Evolutionary conservation across 805 yeast genomes (phyloP).

Genomic region (Cyberlindnera xylosilytica): DNA sequence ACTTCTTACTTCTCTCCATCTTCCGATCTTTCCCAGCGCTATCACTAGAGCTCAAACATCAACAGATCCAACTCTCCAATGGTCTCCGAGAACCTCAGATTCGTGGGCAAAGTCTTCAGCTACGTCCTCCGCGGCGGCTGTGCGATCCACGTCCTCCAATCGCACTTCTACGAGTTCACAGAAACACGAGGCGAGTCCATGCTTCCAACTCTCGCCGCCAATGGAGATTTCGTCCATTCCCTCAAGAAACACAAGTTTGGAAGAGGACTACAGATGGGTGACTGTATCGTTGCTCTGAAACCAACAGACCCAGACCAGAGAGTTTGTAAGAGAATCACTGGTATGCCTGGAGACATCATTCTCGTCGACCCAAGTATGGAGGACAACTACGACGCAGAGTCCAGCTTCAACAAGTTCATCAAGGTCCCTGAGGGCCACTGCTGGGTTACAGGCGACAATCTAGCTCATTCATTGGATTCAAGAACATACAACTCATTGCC

Average conservation of each 20-base stretch:
- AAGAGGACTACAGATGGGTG: constrained; percentile 70
- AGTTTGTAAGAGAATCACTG: constrained; percentile 91
- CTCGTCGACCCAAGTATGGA: constrained; percentile 71
- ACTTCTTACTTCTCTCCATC: no score
- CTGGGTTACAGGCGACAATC: constrained; percentile 96
- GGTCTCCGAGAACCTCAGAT: constrained; percentile 18
- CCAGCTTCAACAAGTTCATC: constrained; percentile 47
- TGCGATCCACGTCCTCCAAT: constrained; percentile 61
- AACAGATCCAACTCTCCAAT: neutral
- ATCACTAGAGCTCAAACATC: no score
- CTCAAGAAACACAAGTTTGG: constrained; percentile 65
- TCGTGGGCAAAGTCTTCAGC: constrained; percentile 24
- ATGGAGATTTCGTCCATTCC: constrained; percentile 77
- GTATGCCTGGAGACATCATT: constrained; percentile 92
- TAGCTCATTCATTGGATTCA: constrained; percentile 84
- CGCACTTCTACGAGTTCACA: constrained; percentile 67
- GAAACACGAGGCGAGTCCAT: constrained; percentile 91
- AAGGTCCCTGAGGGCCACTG: constrained; percentile 91
- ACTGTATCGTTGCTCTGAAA: constrained; percentile 80
- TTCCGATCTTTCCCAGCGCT: no score
- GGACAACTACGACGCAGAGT: constrained; percentile 19
- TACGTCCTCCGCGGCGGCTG: constrained; percentile 51
- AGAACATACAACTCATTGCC: constrained; percentile 89
- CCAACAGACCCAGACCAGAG: constrained; percentile 85
- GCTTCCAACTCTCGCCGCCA: constrained; percentile 82